A percentile compares a stretch with the other conserved stretches of the same genome.
Conservation (phyloP, 2,329 filamentous ascomycete genomes). For the Xylariaceae sp. region DNA sequence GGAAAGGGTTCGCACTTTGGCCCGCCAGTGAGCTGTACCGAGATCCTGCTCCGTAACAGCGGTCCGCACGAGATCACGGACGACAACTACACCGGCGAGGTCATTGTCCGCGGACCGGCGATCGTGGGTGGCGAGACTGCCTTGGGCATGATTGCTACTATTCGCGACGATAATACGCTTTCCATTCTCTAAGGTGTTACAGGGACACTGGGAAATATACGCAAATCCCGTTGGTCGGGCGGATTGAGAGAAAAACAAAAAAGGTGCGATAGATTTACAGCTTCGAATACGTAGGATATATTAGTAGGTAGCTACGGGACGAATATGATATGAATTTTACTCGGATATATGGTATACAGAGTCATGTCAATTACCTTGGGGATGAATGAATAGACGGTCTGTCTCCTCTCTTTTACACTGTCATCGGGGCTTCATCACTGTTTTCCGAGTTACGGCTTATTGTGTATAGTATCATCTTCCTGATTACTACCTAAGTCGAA, state of each 20-base stretch:
- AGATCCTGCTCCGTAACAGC: slow-evolving; percentile 67
- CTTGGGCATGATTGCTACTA: slow-evolving; percentile 58
- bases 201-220: background rate
- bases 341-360: background rate
- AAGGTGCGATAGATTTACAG: background rate
- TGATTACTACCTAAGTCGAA: slow-evolving; percentile 1
- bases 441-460: background rate
- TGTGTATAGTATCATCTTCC: background rate
- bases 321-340: slow-evolving; percentile 6
- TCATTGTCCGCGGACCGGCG: slow-evolving; percentile 66
- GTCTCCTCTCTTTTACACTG: background rate
- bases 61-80: slow-evolving; percentile 58
- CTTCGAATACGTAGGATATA: background rate
- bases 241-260: background rate
- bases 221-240: background rate
- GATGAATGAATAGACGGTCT: slow-evolving; percentile 8
- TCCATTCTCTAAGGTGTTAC: slow-evolving; percentile 41
- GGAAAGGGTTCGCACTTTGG: slow-evolving; percentile 66
- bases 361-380: slow-evolving; percentile 1
- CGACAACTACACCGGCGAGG: slow-evolving; percentile 57
- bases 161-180: slow-evolving; percentile 69
- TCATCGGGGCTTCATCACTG: too few relatives aligned
- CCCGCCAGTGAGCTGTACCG: slow-evolving; percentile 70
- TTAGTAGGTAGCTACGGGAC: background rate
- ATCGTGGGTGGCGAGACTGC: slow-evolving; percentile 61